phyloP scores from a whole-genome alignment of 2,329 filamentous ascomycete genomes.

The Aspergillus oerlinghausenensis region DNA sequence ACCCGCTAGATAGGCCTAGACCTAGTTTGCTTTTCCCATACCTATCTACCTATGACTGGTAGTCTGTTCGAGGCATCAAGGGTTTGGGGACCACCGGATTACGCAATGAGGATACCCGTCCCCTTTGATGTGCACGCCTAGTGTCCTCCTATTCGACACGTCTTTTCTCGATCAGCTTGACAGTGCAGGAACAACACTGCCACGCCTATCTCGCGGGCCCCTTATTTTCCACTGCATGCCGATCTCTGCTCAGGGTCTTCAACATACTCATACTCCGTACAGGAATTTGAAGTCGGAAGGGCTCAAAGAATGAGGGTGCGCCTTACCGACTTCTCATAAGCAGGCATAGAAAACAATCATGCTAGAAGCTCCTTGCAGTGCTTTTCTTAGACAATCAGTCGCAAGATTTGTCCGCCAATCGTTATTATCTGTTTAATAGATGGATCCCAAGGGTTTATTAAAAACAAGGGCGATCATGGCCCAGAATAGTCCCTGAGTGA shows the following conservation, averaged over 20 bases:
- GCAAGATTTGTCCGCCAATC: background rate
- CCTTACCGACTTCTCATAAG: background rate
- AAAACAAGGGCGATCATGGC: background rate
- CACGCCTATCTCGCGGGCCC: slow-evolving; percentile 1
- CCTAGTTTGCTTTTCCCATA: slow-evolving; percentile 6
- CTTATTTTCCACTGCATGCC: background rate
- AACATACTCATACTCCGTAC: background rate
- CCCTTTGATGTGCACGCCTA: slow-evolving; percentile 5
- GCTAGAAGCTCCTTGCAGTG: background rate
- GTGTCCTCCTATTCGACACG: background rate
- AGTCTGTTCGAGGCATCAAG: background rate
- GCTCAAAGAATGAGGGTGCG: background rate
- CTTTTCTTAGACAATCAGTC: background rate
- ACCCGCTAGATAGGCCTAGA: slow-evolving; percentile 3
- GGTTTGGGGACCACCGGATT: slow-evolving; percentile 18
- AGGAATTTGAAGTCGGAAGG: background rate
- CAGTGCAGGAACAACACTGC: slow-evolving; percentile 1
- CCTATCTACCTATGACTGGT: slow-evolving; percentile 3
- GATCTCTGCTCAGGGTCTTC: background rate
- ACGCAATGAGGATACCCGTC: slow-evolving; percentile 16
- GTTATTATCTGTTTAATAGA: background rate
- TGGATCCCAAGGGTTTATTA: background rate
- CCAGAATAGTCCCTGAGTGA: background rate
- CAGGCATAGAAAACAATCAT: background rate
- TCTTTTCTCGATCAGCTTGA: background rate